Evolutionary conservation across 1,284 basidiomycete genomes (phyloP).

Genomic region (Anthracocystis panici-leucophaei): DNA sequence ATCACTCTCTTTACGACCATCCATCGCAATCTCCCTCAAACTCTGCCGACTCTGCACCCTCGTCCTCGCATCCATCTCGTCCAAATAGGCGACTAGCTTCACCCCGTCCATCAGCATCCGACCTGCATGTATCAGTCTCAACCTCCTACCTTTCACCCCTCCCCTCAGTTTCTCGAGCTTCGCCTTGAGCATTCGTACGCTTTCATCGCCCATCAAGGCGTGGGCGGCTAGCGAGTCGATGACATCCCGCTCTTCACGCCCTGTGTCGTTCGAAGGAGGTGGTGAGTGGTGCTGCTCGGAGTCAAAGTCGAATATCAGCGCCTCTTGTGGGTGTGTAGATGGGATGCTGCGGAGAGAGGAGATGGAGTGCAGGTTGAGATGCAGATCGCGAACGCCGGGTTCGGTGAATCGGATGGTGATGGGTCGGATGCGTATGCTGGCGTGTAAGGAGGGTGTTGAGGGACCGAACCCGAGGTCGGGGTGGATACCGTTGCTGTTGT

Average conservation of each 20-base stretch:
- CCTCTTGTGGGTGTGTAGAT: neutral
- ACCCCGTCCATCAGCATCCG: constrained; percentile 48
- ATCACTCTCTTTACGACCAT: neutral
- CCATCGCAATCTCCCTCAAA: constrained; percentile 21
- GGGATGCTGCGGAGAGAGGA: constrained; percentile 9
- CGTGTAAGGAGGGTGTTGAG: constrained; percentile 2
- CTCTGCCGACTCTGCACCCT: constrained; percentile 26
- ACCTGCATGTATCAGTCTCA: constrained; percentile 56
- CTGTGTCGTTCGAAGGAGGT: neutral
- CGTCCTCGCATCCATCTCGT: constrained; percentile 33
- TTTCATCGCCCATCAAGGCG: constrained; percentile 29
- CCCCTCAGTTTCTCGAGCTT: constrained; percentile 1
- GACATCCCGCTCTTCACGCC: neutral
- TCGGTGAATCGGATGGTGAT: constrained; percentile 48
- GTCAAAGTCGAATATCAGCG: constrained; percentile 26
- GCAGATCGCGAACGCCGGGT: constrained; percentile 31
- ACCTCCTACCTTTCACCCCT: constrained; percentile 11
- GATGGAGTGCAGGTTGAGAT: constrained; percentile 21
- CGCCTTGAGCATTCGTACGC: constrained; percentile 16
- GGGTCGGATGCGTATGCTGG: constrained; percentile 27
- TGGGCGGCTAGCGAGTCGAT: constrained; percentile 2
- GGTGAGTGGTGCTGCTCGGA: constrained; percentile 4
- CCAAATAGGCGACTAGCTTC: constrained; percentile 51
- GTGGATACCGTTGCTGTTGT: neutral
- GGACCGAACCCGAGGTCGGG: constrained; percentile 17